These are phyloP conservation scores for Trichoderma koningiopsis DNA, from an alignment of 2,329 filamentous ascomycete species.

Conservation along the genomic window DNA sequence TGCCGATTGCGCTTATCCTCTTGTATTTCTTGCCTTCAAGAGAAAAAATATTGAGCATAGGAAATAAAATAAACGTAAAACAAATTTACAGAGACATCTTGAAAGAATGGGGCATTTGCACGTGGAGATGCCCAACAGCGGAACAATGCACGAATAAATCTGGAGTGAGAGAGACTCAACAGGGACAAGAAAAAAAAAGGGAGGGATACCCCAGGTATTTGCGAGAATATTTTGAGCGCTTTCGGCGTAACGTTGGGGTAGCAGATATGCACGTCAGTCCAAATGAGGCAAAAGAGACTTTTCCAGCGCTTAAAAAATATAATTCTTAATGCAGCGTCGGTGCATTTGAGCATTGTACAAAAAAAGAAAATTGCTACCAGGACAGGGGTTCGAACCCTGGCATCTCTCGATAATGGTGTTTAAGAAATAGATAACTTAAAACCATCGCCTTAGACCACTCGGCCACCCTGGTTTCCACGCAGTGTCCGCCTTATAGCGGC, in stretches of 20 bases:
- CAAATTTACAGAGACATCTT: neutral
- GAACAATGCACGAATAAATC: neutral
- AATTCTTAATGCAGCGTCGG: neutral
- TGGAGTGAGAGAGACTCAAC: neutral
- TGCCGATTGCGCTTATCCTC: no score
- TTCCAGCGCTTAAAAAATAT: neutral
- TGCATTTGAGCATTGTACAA: neutral
- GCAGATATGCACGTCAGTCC: neutral
- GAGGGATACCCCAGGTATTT: neutral
- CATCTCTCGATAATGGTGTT: conserved; percentile 7
- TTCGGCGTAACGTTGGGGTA: neutral
- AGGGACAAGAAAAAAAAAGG: neutral
- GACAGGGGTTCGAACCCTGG: conserved; percentile 7
- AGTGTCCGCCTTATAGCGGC: neutral
- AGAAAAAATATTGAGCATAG: no score
- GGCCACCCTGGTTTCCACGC: neutral
- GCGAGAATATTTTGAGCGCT: neutral
- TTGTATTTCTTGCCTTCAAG: no score
- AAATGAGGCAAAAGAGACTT: neutral
- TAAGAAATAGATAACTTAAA: conserved; percentile 3
- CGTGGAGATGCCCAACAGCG: neutral
- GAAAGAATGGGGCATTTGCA: neutral
- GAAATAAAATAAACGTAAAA: neutral
- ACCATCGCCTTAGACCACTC: conserved; percentile 8
- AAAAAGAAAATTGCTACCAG: neutral